phyloP scores from a whole-genome alignment of 2,329 filamentous ascomycete species.

The Ascochyta lentis region DNA sequence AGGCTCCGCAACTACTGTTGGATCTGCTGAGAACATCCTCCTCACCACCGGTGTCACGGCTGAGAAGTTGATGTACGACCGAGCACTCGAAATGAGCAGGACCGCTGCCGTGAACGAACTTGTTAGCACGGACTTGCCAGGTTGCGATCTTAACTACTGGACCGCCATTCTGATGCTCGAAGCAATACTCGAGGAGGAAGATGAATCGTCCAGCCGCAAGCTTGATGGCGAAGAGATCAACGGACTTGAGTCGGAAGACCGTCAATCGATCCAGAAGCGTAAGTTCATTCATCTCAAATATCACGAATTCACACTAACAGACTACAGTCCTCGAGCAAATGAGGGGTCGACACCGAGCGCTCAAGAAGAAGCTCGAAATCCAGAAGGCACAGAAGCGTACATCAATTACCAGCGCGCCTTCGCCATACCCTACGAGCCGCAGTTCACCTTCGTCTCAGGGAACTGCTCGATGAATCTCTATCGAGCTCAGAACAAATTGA shows the following conservation, averaged over 20 bases:
- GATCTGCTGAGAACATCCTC: slow-evolving; percentile 78
- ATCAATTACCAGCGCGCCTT: slow-evolving; percentile 43
- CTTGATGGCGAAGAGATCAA: slow-evolving; percentile 58
- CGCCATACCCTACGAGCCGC: slow-evolving; percentile 36
- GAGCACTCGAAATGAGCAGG: slow-evolving; percentile 94
- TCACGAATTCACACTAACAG: slow-evolving; percentile 27
- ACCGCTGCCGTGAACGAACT: slow-evolving; percentile 95
- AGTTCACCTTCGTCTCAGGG: slow-evolving; percentile 43
- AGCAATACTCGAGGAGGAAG: slow-evolving; percentile 87
- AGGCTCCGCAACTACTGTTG: slow-evolving; percentile 62
- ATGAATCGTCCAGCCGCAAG: slow-evolving; percentile 58
- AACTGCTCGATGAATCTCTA: slow-evolving; percentile 25
- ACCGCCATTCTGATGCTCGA: slow-evolving; percentile 95
- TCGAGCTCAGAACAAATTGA: slow-evolving; percentile 3
- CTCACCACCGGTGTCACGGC: slow-evolving; percentile 90
- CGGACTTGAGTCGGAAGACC: slow-evolving; percentile 71
- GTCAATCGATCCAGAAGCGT: slow-evolving; percentile 76
- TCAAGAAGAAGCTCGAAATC: slow-evolving; percentile 55
- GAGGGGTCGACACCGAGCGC: slow-evolving; percentile 49
- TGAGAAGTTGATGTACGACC: slow-evolving; percentile 97
- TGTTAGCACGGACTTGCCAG: slow-evolving; percentile 83
- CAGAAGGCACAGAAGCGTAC: slow-evolving; percentile 49
- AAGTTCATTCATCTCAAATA: slow-evolving; percentile 46
- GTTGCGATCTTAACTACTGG: slow-evolving; percentile 90
- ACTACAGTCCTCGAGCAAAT: slow-evolving; percentile 56